These are phyloP conservation scores for Fraxinus greggii DNA, from an alignment of 305 asterid species.

Conservation along the genomic window DNA sequence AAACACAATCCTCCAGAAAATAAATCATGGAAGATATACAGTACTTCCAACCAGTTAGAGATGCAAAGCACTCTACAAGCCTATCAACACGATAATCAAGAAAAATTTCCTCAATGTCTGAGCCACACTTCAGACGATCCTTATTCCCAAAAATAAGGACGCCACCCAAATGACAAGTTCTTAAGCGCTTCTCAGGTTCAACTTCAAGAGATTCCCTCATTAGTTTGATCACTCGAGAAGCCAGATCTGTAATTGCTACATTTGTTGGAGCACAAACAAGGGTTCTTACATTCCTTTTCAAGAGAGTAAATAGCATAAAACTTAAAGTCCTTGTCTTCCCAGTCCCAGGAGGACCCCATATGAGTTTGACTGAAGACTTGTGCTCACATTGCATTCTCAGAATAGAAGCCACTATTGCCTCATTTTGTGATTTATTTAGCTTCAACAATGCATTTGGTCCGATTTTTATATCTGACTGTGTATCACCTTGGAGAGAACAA, in stretches of 20 bases:
- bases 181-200: conserved; percentile 16
- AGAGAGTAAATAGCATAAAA: conserved; percentile 42
- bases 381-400: conserved; percentile 38
- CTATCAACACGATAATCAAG: conserved; percentile 56
- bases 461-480: conserved; percentile 21
- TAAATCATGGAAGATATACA: conserved; percentile 39
- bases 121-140: conserved; percentile 45
- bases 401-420: conserved; percentile 41
- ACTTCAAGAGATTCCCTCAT: conserved; percentile 34
- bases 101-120: conserved; percentile 51
- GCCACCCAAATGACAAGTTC: conserved; percentile 50
- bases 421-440: conserved; percentile 53
- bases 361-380: conserved; percentile 45
- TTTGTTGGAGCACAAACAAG: conserved; percentile 64
- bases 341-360: conserved; percentile 85
- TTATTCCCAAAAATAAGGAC: conserved; percentile 57
- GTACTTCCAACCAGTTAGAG: conserved; percentile 50
- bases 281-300: conserved; percentile 43
- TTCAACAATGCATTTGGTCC: conserved; percentile 21
- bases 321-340: conserved; percentile 65
- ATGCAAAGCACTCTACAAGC: conserved; percentile 40
- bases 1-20: conserved; percentile 47
- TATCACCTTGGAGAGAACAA: conserved; percentile 22
- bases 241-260: conserved; percentile 55
- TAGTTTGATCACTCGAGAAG: conserved; percentile 46